Base-by-base conservation (phyloP, 305 asterid genomes). In the Rubia balearica region DNA sequence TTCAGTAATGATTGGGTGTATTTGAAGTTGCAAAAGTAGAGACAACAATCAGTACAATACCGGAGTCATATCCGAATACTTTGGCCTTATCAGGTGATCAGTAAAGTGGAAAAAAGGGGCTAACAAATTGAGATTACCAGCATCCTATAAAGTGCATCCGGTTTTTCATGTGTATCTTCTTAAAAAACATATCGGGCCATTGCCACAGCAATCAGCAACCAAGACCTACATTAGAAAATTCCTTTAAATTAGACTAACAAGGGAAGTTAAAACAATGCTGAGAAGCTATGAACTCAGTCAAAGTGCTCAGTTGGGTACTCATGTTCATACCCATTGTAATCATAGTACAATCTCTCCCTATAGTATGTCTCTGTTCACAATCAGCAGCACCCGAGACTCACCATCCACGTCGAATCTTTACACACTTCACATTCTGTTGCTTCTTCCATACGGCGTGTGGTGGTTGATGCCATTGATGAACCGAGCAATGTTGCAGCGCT, bases 401-500 rank as follows among this genome's bases (percentile, higher is more conserved):
- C 97, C 96, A 61, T 88, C 72, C 3, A 93, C 92, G 36, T 91
- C 65, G 43, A 81, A 93, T 79, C 97, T 86, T 70, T n/a, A 84
- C 85, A 76, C 97, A 89, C 78, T 89, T 93, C 59, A 90, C 87
- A 62, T 93, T 93, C 79, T 79, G 92, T 75, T 93, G 90, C 91
- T 87, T 93, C 85, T 79, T 93, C 98, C 97, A 55, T 80, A 90
- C 71, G 75, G 81, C 19, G 89, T 74, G 68, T 93, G 90, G 80
- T 90, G 89, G 89, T 93, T 93, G 85, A 93, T 90, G 78, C 98
- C 98, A 67, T 84, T 93, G 75, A 93, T 83, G 77, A 93, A 90
- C 27, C 97, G 86, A 67, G 98, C 97, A 62, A 93, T 90, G 73
- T 90, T 93, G 59, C 97, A 88, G 8, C 81, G 84, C 74, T 85